phyloP scores from a whole-genome alignment of 768 basidiomycete species.

The Rhizopogon sp. region DNA sequence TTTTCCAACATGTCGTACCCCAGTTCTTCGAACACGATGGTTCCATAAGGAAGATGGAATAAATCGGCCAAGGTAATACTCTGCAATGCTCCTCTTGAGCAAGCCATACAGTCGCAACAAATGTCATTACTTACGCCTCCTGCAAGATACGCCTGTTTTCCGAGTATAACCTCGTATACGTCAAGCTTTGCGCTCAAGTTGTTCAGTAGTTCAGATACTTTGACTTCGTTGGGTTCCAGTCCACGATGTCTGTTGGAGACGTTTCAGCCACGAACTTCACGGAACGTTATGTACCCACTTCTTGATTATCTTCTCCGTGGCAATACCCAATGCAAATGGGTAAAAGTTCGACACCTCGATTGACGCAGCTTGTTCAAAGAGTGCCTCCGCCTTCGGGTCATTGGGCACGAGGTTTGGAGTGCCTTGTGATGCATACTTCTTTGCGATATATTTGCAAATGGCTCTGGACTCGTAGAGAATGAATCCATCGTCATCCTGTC shows the following conservation, averaged over 20 bases:
- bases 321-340: conserved; percentile 34
- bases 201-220: conserved; percentile 16
- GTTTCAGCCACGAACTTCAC: background rate
- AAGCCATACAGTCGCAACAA: background rate
- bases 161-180: conserved; percentile 48
- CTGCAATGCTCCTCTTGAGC: conserved; percentile 18
- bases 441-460: conserved; percentile 48
- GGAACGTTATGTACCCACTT: conserved; percentile 27
- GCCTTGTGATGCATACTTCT: conserved; percentile 45
- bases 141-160: conserved; percentile 48
- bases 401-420: conserved; percentile 40
- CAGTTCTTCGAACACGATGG: conserved; percentile 18
- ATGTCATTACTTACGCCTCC: conserved; percentile 40
- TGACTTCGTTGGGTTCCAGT: conserved; percentile 18
- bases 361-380: conserved; percentile 41
- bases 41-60: conserved; percentile 38
- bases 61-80: conserved; percentile 40
- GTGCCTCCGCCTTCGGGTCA: conserved; percentile 28
- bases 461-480: conserved; percentile 52
- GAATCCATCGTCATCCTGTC: conserved; percentile 51
- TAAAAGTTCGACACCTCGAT: conserved; percentile 42
- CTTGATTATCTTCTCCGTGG: conserved; percentile 47
- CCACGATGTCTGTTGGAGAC: conserved; percentile 6
- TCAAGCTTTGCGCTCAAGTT: conserved; percentile 37
- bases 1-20: conserved; percentile 16